These are phyloP conservation scores for Peronospora destructor DNA, from an alignment of 352 stramenopile species.

Conservation along the genomic window DNA sequence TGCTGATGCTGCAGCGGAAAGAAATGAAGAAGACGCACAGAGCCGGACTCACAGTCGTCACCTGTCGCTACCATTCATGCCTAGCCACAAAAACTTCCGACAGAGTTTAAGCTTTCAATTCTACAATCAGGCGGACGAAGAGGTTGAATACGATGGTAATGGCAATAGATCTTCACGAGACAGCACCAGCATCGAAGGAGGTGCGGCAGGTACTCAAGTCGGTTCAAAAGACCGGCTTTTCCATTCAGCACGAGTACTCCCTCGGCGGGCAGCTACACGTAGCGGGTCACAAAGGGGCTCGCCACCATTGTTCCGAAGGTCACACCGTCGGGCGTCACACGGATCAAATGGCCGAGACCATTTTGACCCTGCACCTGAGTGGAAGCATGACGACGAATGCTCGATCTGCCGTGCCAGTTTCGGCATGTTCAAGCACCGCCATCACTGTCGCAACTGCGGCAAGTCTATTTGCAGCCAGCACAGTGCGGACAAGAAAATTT, in stretches of 20 bases:
- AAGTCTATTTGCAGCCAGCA: conserved; percentile 80
- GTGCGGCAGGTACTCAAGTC: conserved; percentile 1
- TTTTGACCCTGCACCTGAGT: conserved; percentile 58
- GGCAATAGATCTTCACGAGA: conserved; percentile 19
- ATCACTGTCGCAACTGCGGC: conserved; percentile 80
- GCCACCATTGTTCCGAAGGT: conserved; percentile 18
- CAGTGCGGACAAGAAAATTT: conserved; percentile 75
- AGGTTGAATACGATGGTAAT: conserved; percentile 12
- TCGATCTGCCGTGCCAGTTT: conserved; percentile 70
- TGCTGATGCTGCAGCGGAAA: conserved; percentile 4
- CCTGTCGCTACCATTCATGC: conserved; percentile 50
- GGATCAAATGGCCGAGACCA: conserved; percentile 17
- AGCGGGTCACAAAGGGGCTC: conserved; percentile 19
- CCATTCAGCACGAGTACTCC: conserved; percentile 15
- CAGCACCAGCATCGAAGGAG: conserved; percentile 19
- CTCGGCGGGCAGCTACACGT: conserved; percentile 13
- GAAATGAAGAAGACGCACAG: conserved; percentile 5
- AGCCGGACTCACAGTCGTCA: conserved; percentile 32
- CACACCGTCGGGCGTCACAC: conserved; percentile 26
- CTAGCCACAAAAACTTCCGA: conserved; percentile 38
- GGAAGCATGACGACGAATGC: conserved; percentile 73
- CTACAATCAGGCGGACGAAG: conserved; percentile 23
- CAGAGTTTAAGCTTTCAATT: conserved; percentile 15
- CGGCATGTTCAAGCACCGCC: conserved; percentile 80
- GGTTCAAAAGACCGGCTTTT: conserved; percentile 13